Percentiles rank a stretch among this genome's conserved stretches.
These are phyloP conservation scores for Discostella stelligera DNA, from an alignment of 352 stramenopile species.

Conservation along the genomic window DNA sequence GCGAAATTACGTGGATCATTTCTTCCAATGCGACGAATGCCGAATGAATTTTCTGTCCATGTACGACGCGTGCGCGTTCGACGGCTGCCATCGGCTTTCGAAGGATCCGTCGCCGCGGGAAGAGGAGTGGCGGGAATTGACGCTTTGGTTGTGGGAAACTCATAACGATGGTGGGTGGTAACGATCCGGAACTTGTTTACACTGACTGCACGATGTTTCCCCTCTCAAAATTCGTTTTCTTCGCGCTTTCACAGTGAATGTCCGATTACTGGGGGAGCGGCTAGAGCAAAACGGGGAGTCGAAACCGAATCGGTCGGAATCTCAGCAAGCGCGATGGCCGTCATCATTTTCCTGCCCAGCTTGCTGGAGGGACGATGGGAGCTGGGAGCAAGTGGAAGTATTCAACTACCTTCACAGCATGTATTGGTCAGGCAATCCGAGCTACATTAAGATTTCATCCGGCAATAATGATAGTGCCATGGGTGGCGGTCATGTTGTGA, in stretches of 20 bases:
- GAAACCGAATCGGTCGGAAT: conserved; percentile 42
- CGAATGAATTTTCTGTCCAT: conserved; percentile 64
- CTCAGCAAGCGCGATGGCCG: conserved; percentile 56
- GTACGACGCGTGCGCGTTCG: conserved; percentile 65
- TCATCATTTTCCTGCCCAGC: conserved; percentile 53
- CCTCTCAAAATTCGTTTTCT: not conserved
- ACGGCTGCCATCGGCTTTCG: conserved; percentile 64
- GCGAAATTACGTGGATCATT: conserved; percentile 64
- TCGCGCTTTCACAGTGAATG: conserved; percentile 54
- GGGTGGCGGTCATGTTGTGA: not conserved
- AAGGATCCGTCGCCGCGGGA: conserved; percentile 25
- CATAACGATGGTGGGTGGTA: conserved; percentile 66
- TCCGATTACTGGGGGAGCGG: conserved; percentile 59
- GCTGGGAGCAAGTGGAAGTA: conserved; percentile 60
- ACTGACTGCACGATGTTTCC: not conserved
- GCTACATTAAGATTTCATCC: conserved; percentile 26
- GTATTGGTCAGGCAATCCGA: conserved; percentile 57
- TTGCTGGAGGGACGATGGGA: conserved; percentile 66
- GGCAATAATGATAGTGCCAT: not conserved
- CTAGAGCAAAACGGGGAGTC: conserved; percentile 42
- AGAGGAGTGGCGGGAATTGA: conserved; percentile 60
- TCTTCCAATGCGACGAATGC: conserved; percentile 79
- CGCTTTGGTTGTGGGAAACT: conserved; percentile 68
- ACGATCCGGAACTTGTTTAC: not conserved
- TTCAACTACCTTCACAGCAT: conserved; percentile 54